Evolutionary conservation across 495 filamentous ascomycete genomes (phyloP).

Genomic region (Penicillium chermesinum): DNA sequence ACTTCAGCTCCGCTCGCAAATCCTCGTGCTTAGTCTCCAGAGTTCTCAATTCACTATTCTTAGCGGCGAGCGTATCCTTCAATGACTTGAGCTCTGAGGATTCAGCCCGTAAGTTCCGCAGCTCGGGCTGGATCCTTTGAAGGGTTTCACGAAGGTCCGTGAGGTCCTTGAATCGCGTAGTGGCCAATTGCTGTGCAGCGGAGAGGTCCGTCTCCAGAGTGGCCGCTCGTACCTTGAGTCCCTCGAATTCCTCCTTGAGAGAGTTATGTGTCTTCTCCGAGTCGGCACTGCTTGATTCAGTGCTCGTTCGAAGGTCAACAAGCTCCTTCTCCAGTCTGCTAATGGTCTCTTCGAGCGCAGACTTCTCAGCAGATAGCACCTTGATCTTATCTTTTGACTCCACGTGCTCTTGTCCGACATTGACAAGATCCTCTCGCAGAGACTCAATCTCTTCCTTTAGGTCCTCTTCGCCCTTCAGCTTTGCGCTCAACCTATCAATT

Average conservation of each 20-base stretch:
- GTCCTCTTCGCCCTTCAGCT: conserved; percentile 70
- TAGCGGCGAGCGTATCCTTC: conserved; percentile 66
- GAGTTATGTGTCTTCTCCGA: conserved; percentile 52
- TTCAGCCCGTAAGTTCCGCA: conserved; percentile 69
- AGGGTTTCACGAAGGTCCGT: conserved; percentile 71
- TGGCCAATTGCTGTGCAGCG: conserved; percentile 78
- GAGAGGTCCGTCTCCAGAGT: conserved; percentile 78
- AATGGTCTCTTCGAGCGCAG: conserved; percentile 57
- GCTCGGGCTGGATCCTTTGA: conserved; percentile 81
- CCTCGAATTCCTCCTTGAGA: conserved; percentile 67
- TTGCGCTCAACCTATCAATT: conserved; percentile 60
- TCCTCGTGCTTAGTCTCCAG: conserved; percentile 80
- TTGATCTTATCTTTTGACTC: conserved; percentile 77
- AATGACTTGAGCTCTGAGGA: conserved; percentile 62
- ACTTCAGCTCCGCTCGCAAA: conserved; percentile 63
- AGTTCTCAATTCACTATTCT: conserved; percentile 61
- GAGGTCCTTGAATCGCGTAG: conserved; percentile 81
- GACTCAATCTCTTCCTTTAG: conserved; percentile 82
- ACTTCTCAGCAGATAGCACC: conserved; percentile 55
- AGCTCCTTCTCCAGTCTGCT: conserved; percentile 60
- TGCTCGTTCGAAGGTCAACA: conserved; percentile 52
- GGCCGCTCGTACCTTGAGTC: conserved; percentile 61
- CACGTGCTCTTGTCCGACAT: conserved; percentile 74
- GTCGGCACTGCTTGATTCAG: conserved; percentile 42
- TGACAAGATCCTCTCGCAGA: conserved; percentile 69